A percentile compares a stretch with the other conserved stretches of the same genome.
phyloP scores from a whole-genome alignment of 805 yeast genomes.

The Yamadazyma takamatsuzukensis region DNA sequence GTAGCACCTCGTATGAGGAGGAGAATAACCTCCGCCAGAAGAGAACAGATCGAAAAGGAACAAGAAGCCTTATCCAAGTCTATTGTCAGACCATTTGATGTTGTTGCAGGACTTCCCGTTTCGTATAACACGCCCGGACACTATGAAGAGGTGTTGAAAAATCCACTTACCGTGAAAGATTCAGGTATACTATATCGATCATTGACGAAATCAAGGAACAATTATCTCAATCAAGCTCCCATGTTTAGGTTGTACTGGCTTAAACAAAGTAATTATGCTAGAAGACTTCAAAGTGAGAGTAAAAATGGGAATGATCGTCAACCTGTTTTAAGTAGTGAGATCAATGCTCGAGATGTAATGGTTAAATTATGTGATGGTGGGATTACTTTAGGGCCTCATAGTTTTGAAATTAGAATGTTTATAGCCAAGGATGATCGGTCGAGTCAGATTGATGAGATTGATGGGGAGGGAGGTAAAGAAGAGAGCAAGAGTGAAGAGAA shows the following conservation, averaged over 20 bases:
- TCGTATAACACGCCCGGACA: slow-evolving; percentile 56
- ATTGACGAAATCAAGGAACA: slow-evolving; percentile 65
- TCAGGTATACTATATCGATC: slow-evolving; percentile 71
- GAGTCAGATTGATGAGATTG: slow-evolving; percentile 8
- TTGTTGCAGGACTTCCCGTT: slow-evolving; percentile 64
- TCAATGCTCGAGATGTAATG: slow-evolving; percentile 78
- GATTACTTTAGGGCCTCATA: slow-evolving; percentile 78
- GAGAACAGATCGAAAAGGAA: slow-evolving; percentile 41
- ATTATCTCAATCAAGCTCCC: slow-evolving; percentile 53
- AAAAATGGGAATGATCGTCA: slow-evolving; percentile 21
- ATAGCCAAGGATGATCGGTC: slow-evolving; percentile 79
- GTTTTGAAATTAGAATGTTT: slow-evolving; percentile 70
- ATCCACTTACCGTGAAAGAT: slow-evolving; percentile 68
- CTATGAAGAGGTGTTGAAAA: slow-evolving; percentile 47
- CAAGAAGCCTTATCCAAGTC: slow-evolving; percentile 32
- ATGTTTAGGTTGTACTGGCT: slow-evolving; percentile 83
- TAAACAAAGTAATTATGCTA: slow-evolving; percentile 57
- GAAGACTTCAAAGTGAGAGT: slow-evolving; percentile 31
- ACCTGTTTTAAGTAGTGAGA: slow-evolving; percentile 36
- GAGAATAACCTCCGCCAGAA: slow-evolving; percentile 38
- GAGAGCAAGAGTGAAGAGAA: slow-evolving; percentile 8
- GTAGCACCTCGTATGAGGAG: slow-evolving; percentile 43
- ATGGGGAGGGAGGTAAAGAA: slow-evolving; percentile 17
- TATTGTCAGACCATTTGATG: slow-evolving; percentile 60
- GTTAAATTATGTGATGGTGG: slow-evolving; percentile 78